Percentiles rank a stretch among this genome's conserved stretches.
These are phyloP conservation scores for Globisporangium recalcitrans DNA, from an alignment of 352 stramenopile genomes.

Conservation along the genomic window DNA sequence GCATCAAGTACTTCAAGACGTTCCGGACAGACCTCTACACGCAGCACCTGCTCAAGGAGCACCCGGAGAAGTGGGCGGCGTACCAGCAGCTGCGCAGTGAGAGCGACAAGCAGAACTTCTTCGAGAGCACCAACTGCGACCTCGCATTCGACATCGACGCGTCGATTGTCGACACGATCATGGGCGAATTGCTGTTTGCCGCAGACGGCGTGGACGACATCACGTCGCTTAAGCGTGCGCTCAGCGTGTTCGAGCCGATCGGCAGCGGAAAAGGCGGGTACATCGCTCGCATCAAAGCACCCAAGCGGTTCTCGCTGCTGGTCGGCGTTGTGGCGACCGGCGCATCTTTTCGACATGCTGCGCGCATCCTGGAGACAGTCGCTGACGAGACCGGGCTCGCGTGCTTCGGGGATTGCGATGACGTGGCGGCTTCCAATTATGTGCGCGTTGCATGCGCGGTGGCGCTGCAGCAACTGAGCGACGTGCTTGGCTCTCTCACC, in stretches of 20 bases:
- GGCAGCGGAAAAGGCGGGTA: neutral
- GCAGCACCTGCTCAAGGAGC: neutral
- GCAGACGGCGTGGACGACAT: neutral
- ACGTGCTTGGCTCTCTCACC: neutral
- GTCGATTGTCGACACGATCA: neutral
- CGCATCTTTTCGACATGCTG: neutral
- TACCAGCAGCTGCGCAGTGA: neutral
- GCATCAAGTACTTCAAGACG: neutral
- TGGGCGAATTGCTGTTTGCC: neutral
- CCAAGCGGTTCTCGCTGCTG: neutral
- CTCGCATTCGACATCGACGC: neutral
- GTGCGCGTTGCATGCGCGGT: neutral
- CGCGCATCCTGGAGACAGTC: neutral
- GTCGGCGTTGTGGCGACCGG: neutral
- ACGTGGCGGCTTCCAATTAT: neutral
- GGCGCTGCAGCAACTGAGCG: neutral
- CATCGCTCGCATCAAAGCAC: neutral
- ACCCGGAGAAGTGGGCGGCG: neutral
- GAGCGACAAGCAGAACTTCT: neutral
- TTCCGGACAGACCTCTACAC: neutral
- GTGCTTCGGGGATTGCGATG: neutral
- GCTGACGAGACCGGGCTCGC: neutral
- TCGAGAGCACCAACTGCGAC: neutral
- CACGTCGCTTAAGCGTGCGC: neutral
- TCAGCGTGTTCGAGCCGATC: neutral